phyloP scores from a whole-genome alignment of 148 eudicot species.

The Salicornia ramosissima region DNA sequence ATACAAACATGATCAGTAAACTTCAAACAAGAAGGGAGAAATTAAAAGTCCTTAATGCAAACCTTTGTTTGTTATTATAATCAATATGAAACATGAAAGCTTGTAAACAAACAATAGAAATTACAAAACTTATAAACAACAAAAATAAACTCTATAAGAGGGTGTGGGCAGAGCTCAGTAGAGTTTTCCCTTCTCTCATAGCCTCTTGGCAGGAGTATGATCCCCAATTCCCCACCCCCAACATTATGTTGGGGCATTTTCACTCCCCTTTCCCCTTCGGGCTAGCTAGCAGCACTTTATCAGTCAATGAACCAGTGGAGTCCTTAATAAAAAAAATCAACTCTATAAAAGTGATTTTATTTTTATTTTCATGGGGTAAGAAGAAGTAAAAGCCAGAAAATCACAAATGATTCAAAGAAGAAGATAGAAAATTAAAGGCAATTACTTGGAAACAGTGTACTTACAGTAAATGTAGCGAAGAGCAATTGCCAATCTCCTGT shows the following conservation, averaged over 20 bases:
- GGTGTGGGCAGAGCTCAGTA: too few relatives aligned
- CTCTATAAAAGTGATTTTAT: not conserved
- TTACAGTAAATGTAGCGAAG: slow-evolving; percentile 82
- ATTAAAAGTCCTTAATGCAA: not conserved
- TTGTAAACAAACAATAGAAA: not conserved
- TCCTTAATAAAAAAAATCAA: too few relatives aligned
- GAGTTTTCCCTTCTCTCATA: too few relatives aligned
- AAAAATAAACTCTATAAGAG: too few relatives aligned
- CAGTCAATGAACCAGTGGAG: too few relatives aligned
- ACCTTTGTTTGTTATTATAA: not conserved
- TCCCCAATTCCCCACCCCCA: too few relatives aligned
- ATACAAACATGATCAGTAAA: slow-evolving; percentile 14
- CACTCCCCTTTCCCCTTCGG: too few relatives aligned
- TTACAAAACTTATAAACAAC: too few relatives aligned
- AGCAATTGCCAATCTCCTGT: slow-evolving; percentile 69
- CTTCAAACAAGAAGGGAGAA: not conserved
- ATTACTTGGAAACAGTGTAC: slow-evolving; percentile 21
- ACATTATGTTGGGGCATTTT: too few relatives aligned
- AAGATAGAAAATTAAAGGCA: not conserved
- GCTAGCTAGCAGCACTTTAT: too few relatives aligned
- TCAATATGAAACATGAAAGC: not conserved
- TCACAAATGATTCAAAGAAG: not conserved
- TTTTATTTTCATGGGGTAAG: too few relatives aligned
- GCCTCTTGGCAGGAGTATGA: too few relatives aligned
- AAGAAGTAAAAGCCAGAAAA: not conserved